These are phyloP conservation scores for Eimeria praecox DNA, from an alignment of 169 alveolate species.

Conservation along the genomic window DNA sequence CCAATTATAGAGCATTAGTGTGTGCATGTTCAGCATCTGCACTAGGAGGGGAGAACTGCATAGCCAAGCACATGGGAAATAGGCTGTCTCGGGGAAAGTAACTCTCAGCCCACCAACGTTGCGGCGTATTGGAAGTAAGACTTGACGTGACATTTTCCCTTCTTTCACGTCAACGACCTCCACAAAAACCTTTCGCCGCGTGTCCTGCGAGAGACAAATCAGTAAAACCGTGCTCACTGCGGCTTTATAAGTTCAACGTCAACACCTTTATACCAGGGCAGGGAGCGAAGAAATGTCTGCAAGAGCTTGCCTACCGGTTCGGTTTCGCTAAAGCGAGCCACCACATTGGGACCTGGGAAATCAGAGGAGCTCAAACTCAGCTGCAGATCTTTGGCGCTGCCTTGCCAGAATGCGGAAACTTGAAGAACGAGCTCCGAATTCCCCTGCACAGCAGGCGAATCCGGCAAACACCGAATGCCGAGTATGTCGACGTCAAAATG, in stretches of 20 bases:
- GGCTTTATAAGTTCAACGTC: background rate
- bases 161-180: conserved; percentile 26
- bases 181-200: conserved; percentile 15
- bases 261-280: background rate
- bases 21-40: background rate
- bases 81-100: background rate
- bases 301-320: conserved; percentile 35
- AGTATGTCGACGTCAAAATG: conserved; percentile 70
- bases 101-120: conserved; percentile 10
- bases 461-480: conserved; percentile 53
- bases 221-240: background rate
- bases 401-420: conserved; percentile 78
- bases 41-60: background rate
- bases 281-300: background rate
- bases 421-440: conserved; percentile 36
- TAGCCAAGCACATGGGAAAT: background rate
- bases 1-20: background rate
- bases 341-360: conserved; percentile 73
- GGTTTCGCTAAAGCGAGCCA: conserved; percentile 58
- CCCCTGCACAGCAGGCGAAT: conserved; percentile 5
- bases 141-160: conserved; percentile 30
- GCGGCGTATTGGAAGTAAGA: conserved; percentile 37
- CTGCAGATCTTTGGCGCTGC: conserved; percentile 47
- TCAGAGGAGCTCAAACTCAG: conserved; percentile 43
- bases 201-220: background rate